Percentiles rank a stretch among this genome's conserved stretches.
phyloP scores from a whole-genome alignment of 768 basidiomycete species.

The Suillus clintonianus region DNA sequence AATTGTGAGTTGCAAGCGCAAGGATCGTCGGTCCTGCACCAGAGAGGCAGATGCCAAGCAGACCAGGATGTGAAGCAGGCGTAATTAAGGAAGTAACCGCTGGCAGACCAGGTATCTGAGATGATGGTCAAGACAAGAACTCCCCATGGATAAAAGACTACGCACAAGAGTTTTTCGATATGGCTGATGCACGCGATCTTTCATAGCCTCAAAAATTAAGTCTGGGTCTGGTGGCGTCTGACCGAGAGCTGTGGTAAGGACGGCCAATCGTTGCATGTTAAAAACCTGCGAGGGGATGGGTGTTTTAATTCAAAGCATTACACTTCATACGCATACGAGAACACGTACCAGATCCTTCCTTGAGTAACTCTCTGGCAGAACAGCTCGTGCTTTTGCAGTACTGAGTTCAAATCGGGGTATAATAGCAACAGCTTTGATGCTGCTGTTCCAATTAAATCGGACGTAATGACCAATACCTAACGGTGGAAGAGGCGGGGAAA shows the following conservation, averaged over 20 bases:
- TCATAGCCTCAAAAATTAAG: constrained; percentile 99
- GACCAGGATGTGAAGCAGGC: constrained; percentile 86
- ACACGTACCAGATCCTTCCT: constrained; percentile 84
- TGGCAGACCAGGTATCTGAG: constrained; percentile 92
- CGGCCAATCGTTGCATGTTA: constrained; percentile 94
- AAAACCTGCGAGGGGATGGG: constrained; percentile 69
- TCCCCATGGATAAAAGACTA: constrained; percentile 13
- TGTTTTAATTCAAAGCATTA: not conserved
- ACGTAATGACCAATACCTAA: constrained; percentile 92
- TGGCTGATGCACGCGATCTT: constrained; percentile 96
- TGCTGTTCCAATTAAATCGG: constrained; percentile 80
- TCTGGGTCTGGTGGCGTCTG: constrained; percentile 91
- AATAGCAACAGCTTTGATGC: constrained; percentile 90
- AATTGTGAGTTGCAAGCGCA: constrained; percentile 85
- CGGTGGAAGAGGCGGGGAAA: constrained; percentile 86
- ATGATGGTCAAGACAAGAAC: not conserved
- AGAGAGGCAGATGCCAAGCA: constrained; percentile 95
- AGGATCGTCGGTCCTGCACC: constrained; percentile 98
- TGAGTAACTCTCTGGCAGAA: constrained; percentile 82
- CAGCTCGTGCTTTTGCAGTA: constrained; percentile 91
- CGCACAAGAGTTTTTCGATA: constrained; percentile 86
- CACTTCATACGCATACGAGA: not conserved
- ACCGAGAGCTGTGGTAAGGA: constrained; percentile 91
- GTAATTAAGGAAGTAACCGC: constrained; percentile 90
- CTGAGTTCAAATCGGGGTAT: constrained; percentile 95